Evolutionary conservation across 768 basidiomycete species (phyloP), one percentile per base, ranked within the genome.

Genomic region (Macrocybe gigantea): DNA sequence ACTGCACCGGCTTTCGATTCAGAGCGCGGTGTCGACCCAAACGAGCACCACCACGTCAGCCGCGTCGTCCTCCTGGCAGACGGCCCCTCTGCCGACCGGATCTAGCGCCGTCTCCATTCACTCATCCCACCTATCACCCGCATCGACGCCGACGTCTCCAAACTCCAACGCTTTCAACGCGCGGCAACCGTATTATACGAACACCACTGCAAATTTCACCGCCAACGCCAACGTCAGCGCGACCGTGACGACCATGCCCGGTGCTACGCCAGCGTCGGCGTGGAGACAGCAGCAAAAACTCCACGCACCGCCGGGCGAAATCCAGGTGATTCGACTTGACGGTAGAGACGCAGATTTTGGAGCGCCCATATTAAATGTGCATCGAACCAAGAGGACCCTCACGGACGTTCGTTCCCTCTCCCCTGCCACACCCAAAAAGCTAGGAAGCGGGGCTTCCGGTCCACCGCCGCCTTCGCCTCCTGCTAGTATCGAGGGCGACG

Each of bases 251-350:
- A 66, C 7, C 57, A 47, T 34, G 39, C 51, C 36, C 53, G 44
- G 41, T 34, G 39, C 15, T 56, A 56, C 36, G 39, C 45, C 40
- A 64, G 63, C 52, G 45, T 64, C 38, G 80, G 81, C n/a, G 81
- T 80, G 7, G 79, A 79, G 0, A 80, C 79, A 2, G 79, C 82
- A 7, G 81, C 53, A 31, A 66, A 65, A 22, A 67, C 66, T 9
- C 65, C 64, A 5, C 68, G 66, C 46, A 54, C 22, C 22, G 22
- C 4, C 22, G 22, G 22, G 22, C 22, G 22, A 22, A 22, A 22
- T 22, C 22, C 22, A 22, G 22, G 22, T 22, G 22, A 22, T 22
- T 22, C 22, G 22, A 22, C 22, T 22, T 44, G 29, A 44, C 42
- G 42, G 42, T 31, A 34, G 42, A 44, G n/a, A 44, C 42, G 13